A percentile compares a stretch with the other conserved stretches of the same genome.
phyloP scores from a whole-genome alignment of 2,329 filamentous ascomycete genomes.

The Lizonia empirigonia region DNA sequence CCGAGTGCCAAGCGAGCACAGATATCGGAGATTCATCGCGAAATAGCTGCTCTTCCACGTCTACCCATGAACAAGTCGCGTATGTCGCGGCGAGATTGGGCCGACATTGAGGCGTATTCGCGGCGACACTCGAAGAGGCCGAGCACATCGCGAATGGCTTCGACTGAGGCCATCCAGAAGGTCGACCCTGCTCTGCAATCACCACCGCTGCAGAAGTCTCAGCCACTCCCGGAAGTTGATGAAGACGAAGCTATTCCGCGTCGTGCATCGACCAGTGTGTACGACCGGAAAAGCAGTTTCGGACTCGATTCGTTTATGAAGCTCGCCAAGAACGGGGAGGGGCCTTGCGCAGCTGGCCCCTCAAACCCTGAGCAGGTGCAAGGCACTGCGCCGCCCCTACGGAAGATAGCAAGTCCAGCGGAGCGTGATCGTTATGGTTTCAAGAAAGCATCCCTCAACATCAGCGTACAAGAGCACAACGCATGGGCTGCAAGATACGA shows the following conservation, averaged over 20 bases:
- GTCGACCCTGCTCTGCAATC: conserved; percentile 23
- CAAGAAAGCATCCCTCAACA: conserved; percentile 81
- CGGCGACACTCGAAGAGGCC: conserved; percentile 32
- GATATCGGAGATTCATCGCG: conserved; percentile 38
- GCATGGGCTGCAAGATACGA: conserved; percentile 78
- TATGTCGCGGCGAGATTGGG: conserved; percentile 45
- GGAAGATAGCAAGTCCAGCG: conserved; percentile 33
- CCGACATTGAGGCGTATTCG: conserved; percentile 41
- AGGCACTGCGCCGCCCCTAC: conserved; percentile 19
- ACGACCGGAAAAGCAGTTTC: conserved; percentile 39
- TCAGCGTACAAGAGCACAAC: conserved; percentile 79
- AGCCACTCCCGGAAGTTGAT: conserved; percentile 42
- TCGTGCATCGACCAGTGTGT: conserved; percentile 44
- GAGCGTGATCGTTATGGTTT: conserved; percentile 87
- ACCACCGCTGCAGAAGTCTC: conserved; percentile 30
- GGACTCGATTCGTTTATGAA: conserved; percentile 16
- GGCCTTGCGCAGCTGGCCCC: conserved; percentile 9
- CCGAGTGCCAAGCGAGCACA: conserved; percentile 25
- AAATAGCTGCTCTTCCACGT: conserved; percentile 39
- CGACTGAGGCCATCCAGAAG: conserved; percentile 21
- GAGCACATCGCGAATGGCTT: conserved; percentile 25
- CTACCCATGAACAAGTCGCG: conserved; percentile 37
- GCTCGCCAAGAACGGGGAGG: conserved; percentile 1
- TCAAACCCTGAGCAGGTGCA: conserved; percentile 6
- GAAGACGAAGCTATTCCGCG: conserved; percentile 43